Evolutionary conservation across 164 flowering plant genomes (phyloP).

Genomic region (Magnolia kwangsiensis): DNA sequence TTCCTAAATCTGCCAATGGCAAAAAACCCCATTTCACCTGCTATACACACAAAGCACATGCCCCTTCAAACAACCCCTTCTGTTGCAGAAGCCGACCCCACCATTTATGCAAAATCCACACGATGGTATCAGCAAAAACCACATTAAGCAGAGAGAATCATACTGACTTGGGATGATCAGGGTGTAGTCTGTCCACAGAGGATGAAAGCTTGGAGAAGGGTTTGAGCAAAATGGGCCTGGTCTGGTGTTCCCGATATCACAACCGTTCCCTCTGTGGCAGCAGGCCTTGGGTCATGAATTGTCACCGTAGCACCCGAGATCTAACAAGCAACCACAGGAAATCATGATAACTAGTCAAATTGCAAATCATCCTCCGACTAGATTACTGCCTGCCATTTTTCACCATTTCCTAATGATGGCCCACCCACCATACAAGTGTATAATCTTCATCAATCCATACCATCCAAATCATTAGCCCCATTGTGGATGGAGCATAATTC

Average conservation of each 20-base stretch:
- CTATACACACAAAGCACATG: background rate
- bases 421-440: too few relatives aligned
- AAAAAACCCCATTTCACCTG: background rate
- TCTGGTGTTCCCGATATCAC: conserved; percentile 45
- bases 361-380: too few relatives aligned
- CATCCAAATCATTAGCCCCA: too few relatives aligned
- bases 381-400: too few relatives aligned
- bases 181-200: conserved; percentile 20
- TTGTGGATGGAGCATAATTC: too few relatives aligned
- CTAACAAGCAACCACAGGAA: conserved; percentile 21
- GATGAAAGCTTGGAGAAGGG: conserved; percentile 57
- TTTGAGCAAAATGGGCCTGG: conserved; percentile 43
- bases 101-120: background rate
- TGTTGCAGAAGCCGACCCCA: background rate
- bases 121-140: background rate
- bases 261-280: conserved; percentile 39
- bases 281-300: conserved; percentile 44
- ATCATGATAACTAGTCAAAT: background rate
- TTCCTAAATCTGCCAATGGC: background rate
- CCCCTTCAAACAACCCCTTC: background rate
- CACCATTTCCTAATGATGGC: too few relatives aligned
- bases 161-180: conserved; percentile 4
- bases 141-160: background rate
- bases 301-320: conserved; percentile 49
- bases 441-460: too few relatives aligned